Evolutionary conservation across 257 asterid genomes (phyloP).

Genomic region (Nicotiana knightiana): DNA sequence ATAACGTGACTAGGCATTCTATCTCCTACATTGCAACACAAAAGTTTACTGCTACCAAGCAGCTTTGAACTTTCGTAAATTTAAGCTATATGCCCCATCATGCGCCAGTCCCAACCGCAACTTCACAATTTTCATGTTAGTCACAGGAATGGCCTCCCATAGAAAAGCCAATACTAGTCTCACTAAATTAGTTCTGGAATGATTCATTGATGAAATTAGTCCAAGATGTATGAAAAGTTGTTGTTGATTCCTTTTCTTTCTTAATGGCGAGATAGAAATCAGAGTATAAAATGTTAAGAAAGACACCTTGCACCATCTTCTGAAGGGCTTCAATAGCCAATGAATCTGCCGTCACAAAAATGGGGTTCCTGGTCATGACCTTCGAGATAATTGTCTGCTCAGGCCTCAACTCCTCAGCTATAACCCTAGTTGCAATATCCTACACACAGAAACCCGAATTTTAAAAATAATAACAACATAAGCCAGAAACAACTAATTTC

Average conservation of each 20-base stretch:
- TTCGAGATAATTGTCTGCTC: slow-evolving; percentile 74
- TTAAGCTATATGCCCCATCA: background rate
- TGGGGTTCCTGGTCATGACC: slow-evolving; percentile 95
- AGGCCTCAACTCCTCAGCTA: slow-evolving; percentile 92
- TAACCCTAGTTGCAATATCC: slow-evolving; percentile 93
- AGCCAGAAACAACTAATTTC: background rate
- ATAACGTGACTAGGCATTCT: no score
- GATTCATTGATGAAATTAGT: background rate
- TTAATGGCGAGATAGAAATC: background rate
- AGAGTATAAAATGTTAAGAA: background rate
- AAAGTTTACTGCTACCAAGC: background rate
- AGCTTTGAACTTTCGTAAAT: background rate
- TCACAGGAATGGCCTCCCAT: background rate
- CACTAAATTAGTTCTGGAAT: background rate
- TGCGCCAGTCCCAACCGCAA: background rate
- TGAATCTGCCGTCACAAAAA: slow-evolving; percentile 78
- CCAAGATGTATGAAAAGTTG: background rate
- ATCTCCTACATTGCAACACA: no score
- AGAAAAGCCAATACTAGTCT: background rate
- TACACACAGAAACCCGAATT: slow-evolving; percentile 19
- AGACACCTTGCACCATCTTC: slow-evolving; percentile 95
- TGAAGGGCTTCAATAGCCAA: slow-evolving; percentile 96
- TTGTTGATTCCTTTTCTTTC: background rate
- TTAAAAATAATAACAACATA: background rate
- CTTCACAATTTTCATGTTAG: background rate